These are phyloP conservation scores for Rachicladosporium sp. DNA, from an alignment of 2,329 filamentous ascomycete genomes.

Conservation along the genomic window DNA sequence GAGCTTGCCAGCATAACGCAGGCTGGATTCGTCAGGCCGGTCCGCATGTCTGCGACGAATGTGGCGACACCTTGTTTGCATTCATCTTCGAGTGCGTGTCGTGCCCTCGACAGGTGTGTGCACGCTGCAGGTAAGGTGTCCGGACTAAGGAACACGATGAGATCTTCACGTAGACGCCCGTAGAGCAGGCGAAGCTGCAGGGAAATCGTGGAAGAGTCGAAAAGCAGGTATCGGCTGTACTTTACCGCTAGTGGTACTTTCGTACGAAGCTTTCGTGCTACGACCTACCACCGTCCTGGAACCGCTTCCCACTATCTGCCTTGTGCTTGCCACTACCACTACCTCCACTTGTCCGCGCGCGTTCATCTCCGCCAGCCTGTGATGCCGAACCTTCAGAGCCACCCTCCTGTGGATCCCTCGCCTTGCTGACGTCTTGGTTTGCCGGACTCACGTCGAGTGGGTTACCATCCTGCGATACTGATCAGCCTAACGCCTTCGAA, in stretches of 20 bases:
- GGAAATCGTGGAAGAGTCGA: too few species aligned
- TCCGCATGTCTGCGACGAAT: neutral
- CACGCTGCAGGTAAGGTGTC: neutral
- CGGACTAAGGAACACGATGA: too few species aligned
- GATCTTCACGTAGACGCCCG: too few species aligned
- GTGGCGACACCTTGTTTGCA: neutral
- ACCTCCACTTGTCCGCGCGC: too few species aligned
- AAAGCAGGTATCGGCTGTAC: too few species aligned
- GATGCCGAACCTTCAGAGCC: neutral
- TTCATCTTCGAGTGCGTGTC: neutral
- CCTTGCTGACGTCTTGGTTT: conserved; percentile 45
- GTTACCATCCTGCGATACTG: conserved; percentile 21
- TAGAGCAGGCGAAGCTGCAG: too few species aligned
- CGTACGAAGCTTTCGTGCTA: too few species aligned
- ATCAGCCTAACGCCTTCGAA: conserved; percentile 1
- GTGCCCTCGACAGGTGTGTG: neutral
- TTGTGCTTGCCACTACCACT: too few species aligned
- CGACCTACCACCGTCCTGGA: too few species aligned
- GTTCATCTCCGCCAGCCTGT: too few species aligned
- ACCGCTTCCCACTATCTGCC: too few species aligned
- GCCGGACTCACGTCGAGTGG: conserved; percentile 49
- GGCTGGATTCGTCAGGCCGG: neutral
- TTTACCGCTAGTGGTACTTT: too few species aligned
- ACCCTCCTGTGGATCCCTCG: conserved; percentile 32
- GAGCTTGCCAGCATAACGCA: neutral